Base-by-base conservation (phyloP, 441 rosid species). In the Francoa sonchifolia region DNA sequence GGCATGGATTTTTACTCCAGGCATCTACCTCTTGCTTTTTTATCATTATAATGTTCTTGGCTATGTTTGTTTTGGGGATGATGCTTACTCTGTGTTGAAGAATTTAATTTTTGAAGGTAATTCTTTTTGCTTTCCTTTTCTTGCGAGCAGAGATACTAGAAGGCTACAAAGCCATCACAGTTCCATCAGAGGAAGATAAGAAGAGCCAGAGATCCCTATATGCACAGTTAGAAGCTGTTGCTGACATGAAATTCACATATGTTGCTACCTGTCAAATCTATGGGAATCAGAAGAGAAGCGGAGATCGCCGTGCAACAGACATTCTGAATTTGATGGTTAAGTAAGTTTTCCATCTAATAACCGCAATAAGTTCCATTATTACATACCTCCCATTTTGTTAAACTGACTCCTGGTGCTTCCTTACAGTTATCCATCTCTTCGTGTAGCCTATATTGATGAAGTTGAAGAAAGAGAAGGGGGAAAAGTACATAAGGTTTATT, bases 221-320 rank as follows among this genome's bases (percentile, higher is more conserved):
- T 28, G 39, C 41, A 2, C 42, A 38, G 19, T 38, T 38, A 21
- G 99, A 92, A 71, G 99, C 99, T 45, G 67, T 86, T 52, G 95
- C 99, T 47, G 96, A 86, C 68, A 72, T 92, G 76, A 86, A 92
- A 66, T 92, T 92, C 63, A 86, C 92, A 20, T 92, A 77, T 42
- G 99, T 86, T 52, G 99, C 96, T 43, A 92, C 99, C 48, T 86
- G 96, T 62, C 96, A 92, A 67, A 83, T 64, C 61, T 86, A 83
- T 47, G 99, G 99, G 56, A 92, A 81, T 64, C 92, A 79, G 68
- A 90, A 86, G 77, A 68, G 89, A 42, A 80, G 68, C 59, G 92
- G 99, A 50, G 96, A 92, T 69, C 79, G 95, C 2, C 77, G 78
- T 63, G 99, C 96, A 56, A 86, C 96, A 7, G 94, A 92, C 61